Percentiles rank a stretch among this genome's conserved stretches.
phyloP scores from a whole-genome alignment of 2,329 filamentous ascomycete species.

The Exophiala calicioides region DNA sequence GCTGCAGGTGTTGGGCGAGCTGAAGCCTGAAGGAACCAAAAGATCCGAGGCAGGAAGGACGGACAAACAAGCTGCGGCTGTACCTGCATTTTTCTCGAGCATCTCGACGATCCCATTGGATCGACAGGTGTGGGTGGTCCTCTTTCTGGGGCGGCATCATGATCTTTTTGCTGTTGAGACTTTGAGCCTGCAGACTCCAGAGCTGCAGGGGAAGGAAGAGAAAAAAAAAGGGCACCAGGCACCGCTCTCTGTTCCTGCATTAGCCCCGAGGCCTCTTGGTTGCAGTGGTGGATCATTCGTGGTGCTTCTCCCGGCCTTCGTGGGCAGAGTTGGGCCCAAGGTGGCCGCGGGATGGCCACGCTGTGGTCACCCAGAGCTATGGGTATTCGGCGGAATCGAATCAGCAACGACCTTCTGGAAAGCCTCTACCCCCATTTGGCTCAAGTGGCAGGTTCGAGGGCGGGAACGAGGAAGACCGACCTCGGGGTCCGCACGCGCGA shows the following conservation, averaged over 20 bases:
- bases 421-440: constrained; percentile 16
- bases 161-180: no score
- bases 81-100: constrained; percentile 32
- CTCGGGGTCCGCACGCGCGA: constrained; percentile 16
- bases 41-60: constrained; percentile 13
- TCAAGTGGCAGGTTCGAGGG: constrained; percentile 6
- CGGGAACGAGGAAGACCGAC: constrained; percentile 13
- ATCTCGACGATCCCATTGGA: constrained; percentile 13
- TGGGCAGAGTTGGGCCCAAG: constrained; percentile 12
- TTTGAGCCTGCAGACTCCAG: no score
- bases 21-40: constrained; percentile 12
- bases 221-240: constrained; percentile 1
- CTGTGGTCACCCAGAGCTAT: constrained; percentile 6
- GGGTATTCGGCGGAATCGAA: constrained; percentile 20
- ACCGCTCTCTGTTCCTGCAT: constrained; percentile 20
- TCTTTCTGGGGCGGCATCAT: no score
- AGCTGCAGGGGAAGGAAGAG: background rate
- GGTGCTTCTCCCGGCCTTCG: constrained; percentile 21
- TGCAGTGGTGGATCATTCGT: constrained; percentile 15
- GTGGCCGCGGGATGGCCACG: constrained; percentile 16
- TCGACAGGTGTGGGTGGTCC: background rate
- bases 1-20: constrained; percentile 21
- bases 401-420: constrained; percentile 27
- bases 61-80: constrained; percentile 12
- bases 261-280: constrained; percentile 20